phyloP scores from a whole-genome alignment of 176 grass and related monocot species.

The Raddia distichophylla region DNA sequence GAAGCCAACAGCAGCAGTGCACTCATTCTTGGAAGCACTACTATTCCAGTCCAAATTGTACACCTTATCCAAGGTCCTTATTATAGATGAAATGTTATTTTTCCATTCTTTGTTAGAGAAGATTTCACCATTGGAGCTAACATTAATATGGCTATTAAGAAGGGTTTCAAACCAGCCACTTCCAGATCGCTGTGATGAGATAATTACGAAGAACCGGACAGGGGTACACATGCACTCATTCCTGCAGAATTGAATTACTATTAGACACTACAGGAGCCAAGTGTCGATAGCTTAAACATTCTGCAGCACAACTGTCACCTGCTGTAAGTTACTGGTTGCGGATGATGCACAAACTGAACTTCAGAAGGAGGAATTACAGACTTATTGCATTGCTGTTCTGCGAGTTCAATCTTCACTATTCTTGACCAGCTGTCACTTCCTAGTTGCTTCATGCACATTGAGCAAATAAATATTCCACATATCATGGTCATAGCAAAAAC shows the following conservation, averaged over 20 bases:
- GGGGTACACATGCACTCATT: conserved; percentile 74
- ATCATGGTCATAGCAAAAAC: conserved; percentile 64
- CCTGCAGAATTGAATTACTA: conserved; percentile 48
- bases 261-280: conserved; percentile 40
- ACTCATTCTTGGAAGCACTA: conserved; percentile 93
- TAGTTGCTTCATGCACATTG: conserved; percentile 75
- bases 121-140: conserved; percentile 96
- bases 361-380: conserved; percentile 41
- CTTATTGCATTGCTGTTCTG: conserved; percentile 53
- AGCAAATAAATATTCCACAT: conserved; percentile 79
- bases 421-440: conserved; percentile 56
- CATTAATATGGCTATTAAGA: conserved; percentile 86
- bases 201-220: conserved; percentile 80
- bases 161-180: conserved; percentile 98
- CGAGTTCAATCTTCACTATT: conserved; percentile 67
- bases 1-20: conserved; percentile 83
- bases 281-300: conserved; percentile 25
- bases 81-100: conserved; percentile 72
- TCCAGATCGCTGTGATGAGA: conserved; percentile 85
- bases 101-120: conserved; percentile 86
- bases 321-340: conserved; percentile 63
- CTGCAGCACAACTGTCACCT: conserved; percentile 50
- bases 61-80: conserved; percentile 76
- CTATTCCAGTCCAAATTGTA: conserved; percentile 92
- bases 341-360: conserved; percentile 72